Percentiles rank a stretch among this genome's conserved stretches.
These are phyloP conservation scores for Leccinum uliginosum DNA, from an alignment of 768 basidiomycete species.

Conservation along the genomic window DNA sequence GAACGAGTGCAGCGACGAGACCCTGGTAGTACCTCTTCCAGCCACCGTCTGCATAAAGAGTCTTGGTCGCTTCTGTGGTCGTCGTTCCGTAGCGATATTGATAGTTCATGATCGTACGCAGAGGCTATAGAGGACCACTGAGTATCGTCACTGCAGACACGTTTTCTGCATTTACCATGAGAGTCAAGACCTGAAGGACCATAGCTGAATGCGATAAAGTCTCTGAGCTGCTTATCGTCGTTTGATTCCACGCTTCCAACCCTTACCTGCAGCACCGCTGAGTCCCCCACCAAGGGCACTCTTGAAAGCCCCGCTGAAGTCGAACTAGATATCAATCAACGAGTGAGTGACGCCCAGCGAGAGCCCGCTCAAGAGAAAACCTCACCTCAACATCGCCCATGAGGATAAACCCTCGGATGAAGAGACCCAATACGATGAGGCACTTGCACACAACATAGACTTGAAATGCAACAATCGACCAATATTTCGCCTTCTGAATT, in stretches of 20 bases:
- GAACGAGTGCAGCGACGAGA: constrained; percentile 77
- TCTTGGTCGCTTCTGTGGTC: constrained; percentile 57
- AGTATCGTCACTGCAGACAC: neutral
- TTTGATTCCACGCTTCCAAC: neutral
- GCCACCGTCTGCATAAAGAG: constrained; percentile 75
- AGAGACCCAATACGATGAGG: constrained; percentile 40
- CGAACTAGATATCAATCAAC: constrained; percentile 56
- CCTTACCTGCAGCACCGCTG: constrained; percentile 77
- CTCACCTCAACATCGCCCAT: constrained; percentile 63
- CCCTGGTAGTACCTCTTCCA: constrained; percentile 87
- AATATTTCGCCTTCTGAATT: constrained; percentile 8
- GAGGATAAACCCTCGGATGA: constrained; percentile 70
- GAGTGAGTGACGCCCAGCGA: constrained; percentile 43
- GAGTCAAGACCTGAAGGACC: constrained; percentile 86
- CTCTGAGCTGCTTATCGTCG: constrained; percentile 2
- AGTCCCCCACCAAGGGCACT: constrained; percentile 86
- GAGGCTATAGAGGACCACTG: constrained; percentile 45
- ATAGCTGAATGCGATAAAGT: constrained; percentile 52
- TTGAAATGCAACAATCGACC: constrained; percentile 23
- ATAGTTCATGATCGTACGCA: constrained; percentile 98
- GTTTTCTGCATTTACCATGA: constrained; percentile 51
- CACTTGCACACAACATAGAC: constrained; percentile 33
- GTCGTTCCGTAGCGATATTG: constrained; percentile 88
- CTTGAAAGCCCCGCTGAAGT: constrained; percentile 70
- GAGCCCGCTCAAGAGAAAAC: constrained; percentile 14